These are phyloP conservation scores for Byssochlamys sp. DNA, from an alignment of 2,329 filamentous ascomycete species.

Conservation along the genomic window DNA sequence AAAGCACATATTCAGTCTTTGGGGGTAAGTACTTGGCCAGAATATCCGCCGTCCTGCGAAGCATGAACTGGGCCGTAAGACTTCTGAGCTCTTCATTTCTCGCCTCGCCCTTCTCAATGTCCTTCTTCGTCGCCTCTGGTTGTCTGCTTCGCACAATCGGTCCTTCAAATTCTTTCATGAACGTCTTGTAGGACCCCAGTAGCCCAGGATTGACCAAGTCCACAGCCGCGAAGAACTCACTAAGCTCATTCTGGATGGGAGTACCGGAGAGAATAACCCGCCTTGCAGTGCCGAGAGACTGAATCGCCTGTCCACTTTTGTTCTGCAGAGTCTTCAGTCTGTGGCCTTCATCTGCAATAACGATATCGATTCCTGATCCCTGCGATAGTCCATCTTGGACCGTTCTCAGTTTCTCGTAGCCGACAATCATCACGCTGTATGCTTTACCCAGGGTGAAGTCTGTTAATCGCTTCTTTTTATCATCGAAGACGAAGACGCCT, in stretches of 20 bases:
- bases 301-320: conserved; percentile 57
- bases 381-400: conserved; percentile 58
- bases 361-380: conserved; percentile 56
- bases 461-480: conserved; percentile 50
- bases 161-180: conserved; percentile 55
- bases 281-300: conserved; percentile 51
- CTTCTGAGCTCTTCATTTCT: conserved; percentile 52
- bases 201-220: conserved; percentile 61
- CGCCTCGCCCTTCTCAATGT: conserved; percentile 55
- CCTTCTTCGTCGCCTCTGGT: conserved; percentile 51
- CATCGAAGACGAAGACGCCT: conserved; percentile 57
- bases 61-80: conserved; percentile 55
- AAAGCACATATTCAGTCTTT: conserved; percentile 59
- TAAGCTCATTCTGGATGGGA: conserved; percentile 59
- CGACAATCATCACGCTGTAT: conserved; percentile 64
- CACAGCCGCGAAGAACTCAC: conserved; percentile 58
- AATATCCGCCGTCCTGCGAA: conserved; percentile 58
- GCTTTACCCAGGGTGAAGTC: conserved; percentile 60
- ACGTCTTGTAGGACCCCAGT: conserved; percentile 52
- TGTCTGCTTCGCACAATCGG: conserved; percentile 57
- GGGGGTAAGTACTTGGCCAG: conserved; percentile 55
- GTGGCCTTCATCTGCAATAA: conserved; percentile 62
- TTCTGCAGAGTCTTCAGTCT: conserved; percentile 60
- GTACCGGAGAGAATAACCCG: conserved; percentile 58
- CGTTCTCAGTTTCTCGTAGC: conserved; percentile 59